These are phyloP conservation scores for Acanthamoeba rhysodes DNA, from an alignment of 208 protist species.

Conservation along the genomic window DNA sequence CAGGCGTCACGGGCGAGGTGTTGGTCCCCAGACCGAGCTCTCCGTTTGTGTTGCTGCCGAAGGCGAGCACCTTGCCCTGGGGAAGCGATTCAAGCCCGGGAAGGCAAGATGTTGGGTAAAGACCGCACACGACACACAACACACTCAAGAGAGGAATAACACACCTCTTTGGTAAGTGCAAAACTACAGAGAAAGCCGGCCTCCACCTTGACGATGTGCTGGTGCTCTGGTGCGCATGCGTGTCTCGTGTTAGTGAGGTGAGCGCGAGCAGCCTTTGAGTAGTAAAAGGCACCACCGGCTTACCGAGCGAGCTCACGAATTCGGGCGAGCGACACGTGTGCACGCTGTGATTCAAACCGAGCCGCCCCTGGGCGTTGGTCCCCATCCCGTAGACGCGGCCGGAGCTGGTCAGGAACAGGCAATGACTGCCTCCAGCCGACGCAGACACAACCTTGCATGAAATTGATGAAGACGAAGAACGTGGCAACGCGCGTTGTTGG, in stretches of 20 bases:
- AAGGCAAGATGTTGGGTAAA: too few relatives aligned
- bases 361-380: background rate
- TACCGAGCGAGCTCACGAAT: slow-evolving; percentile 20
- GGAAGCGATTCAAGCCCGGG: too few relatives aligned
- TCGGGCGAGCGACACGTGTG: background rate
- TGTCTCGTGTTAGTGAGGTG: background rate
- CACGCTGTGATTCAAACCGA: background rate
- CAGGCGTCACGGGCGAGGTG: background rate
- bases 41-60: slow-evolving; percentile 1
- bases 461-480: background rate
- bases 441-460: background rate
- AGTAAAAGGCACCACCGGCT: background rate
- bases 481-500: background rate
- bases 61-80: background rate
- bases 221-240: background rate
- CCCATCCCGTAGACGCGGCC: slow-evolving; percentile 27
- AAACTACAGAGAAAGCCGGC: slow-evolving; percentile 36
- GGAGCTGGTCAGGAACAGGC: slow-evolving; percentile 4
- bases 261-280: too few relatives aligned
- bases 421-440: slow-evolving; percentile 2
- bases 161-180: background rate
- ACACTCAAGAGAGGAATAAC: background rate
- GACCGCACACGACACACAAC: background rate
- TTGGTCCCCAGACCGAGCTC: slow-evolving; percentile 14
- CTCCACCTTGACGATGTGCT: background rate